A percentile compares a stretch with the other conserved stretches of the same genome.
Evolutionary conservation across 2,329 filamentous ascomycete genomes (phyloP).

Genomic region (Clarireedia paspali): DNA sequence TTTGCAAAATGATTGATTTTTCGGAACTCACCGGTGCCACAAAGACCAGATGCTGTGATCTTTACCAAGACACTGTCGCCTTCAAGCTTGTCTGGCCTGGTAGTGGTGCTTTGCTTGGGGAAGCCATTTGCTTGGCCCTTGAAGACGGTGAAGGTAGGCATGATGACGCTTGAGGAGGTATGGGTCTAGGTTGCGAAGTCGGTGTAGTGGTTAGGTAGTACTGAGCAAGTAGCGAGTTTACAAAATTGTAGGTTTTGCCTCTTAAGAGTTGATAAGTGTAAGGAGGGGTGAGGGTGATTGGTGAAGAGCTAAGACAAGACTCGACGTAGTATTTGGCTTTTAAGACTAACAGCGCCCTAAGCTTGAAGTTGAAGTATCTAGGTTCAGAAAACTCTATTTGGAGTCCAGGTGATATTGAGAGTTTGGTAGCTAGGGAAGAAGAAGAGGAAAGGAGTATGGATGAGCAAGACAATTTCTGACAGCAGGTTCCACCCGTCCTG

Average conservation of each 20-base stretch:
- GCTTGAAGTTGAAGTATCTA: no score
- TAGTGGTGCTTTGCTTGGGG: conserved; percentile 9
- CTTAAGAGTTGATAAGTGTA: no score
- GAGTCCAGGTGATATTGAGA: not conserved
- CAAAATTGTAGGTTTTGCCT: no score
- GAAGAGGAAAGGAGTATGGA: not conserved
- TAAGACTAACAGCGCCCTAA: no score
- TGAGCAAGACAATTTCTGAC: not conserved
- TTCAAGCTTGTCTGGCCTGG: conserved; percentile 7
- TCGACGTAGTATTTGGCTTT: no score
- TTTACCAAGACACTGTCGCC: conserved; percentile 12
- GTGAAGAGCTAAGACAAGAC: no score
- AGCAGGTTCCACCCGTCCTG: not conserved
- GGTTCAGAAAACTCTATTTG: no score
- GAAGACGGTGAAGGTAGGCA: conserved; percentile 15
- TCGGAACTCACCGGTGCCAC: conserved; percentile 8
- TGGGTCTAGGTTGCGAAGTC: no score
- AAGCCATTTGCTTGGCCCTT: conserved; percentile 8
- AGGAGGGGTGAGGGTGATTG: no score
- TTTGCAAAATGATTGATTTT: no score
- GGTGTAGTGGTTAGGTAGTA: no score
- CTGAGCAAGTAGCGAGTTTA: no score
- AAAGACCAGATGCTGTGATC: conserved; percentile 12
- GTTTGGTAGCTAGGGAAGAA: not conserved
- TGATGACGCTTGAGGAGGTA: not conserved